Conservation (phyloP, 257 asterid species). For the Solanum raphanifolium region DNA sequence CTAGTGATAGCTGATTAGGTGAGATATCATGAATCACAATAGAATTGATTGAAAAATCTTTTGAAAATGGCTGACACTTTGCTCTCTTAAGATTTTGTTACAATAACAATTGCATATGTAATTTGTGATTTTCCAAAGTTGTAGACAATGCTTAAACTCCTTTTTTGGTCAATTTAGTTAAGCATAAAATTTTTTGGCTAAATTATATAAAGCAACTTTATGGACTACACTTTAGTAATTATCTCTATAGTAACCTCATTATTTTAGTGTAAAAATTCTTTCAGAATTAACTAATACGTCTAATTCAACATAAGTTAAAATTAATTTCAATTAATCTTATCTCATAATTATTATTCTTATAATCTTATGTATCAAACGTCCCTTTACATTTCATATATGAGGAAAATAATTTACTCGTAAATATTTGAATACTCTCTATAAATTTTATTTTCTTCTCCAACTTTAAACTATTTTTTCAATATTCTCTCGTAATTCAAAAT, state of each 20-base stretch:
- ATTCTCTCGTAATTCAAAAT: too few species aligned
- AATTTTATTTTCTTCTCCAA: too few species aligned
- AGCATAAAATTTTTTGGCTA: background rate
- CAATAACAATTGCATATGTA: background rate
- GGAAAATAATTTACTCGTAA: too few species aligned
- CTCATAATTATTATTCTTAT: background rate
- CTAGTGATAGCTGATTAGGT: background rate
- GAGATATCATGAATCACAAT: background rate
- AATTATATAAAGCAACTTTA: too few species aligned
- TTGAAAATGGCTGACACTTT: background rate
- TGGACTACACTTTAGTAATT: background rate
- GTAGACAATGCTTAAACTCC: background rate
- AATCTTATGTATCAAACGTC: background rate
- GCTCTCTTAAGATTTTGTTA: background rate
- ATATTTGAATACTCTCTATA: too few species aligned
- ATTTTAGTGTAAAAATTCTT: background rate
- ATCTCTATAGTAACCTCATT: background rate
- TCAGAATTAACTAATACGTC: background rate
- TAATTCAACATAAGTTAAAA: too few species aligned
- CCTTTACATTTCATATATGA: too few species aligned
- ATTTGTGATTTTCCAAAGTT: too few species aligned
- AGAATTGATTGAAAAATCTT: background rate
- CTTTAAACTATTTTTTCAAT: too few species aligned
- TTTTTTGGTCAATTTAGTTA: background rate
- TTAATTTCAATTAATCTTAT: too few species aligned